A percentile compares a stretch with the other conserved stretches of the same genome.
Conservation (phyloP, 805 yeast genomes). For the Candida silvatica region DNA sequence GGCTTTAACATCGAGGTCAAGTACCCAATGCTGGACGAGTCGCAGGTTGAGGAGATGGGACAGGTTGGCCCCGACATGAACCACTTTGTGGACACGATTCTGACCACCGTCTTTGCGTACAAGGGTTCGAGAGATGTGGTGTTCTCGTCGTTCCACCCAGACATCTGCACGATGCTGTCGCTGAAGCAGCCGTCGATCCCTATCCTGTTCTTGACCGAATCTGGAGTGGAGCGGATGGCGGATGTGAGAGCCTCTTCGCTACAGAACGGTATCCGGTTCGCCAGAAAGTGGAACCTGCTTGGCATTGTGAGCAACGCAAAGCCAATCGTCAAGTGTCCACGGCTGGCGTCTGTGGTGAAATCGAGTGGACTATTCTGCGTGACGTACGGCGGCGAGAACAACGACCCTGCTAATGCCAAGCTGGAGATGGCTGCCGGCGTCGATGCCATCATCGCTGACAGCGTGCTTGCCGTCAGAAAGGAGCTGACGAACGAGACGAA, state of each 20-base stretch:
- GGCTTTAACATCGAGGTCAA: conserved; percentile 95
- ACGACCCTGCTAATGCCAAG: conserved; percentile 74
- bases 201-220: conserved; percentile 79
- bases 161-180: conserved; percentile 75
- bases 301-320: conserved; percentile 89
- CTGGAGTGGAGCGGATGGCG: conserved; percentile 81
- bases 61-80: conserved; percentile 77
- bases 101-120: conserved; percentile 70
- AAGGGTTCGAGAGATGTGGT: conserved; percentile 77
- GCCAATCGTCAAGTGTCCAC: conserved; percentile 82
- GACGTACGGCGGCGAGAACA: conserved; percentile 80
- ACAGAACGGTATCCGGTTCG: conserved; percentile 86
- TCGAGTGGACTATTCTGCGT: conserved; percentile 88
- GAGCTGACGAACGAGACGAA: conserved; percentile 40
- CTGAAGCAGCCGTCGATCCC: conserved; percentile 93
- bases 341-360: conserved; percentile 86
- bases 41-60: conserved; percentile 82
- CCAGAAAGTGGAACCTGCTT: conserved; percentile 81
- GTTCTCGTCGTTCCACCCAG: conserved; percentile 93
- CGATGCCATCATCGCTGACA: conserved; percentile 97
- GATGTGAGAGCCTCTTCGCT: conserved; percentile 82
- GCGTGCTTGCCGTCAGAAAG: conserved; percentile 86
- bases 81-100: conserved; percentile 80
- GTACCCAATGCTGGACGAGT: conserved; percentile 93
- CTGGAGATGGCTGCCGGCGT: conserved; percentile 90